These are phyloP conservation scores for Volvox africanus DNA, from an alignment of 139 green algal genomes.

Conservation along the genomic window DNA sequence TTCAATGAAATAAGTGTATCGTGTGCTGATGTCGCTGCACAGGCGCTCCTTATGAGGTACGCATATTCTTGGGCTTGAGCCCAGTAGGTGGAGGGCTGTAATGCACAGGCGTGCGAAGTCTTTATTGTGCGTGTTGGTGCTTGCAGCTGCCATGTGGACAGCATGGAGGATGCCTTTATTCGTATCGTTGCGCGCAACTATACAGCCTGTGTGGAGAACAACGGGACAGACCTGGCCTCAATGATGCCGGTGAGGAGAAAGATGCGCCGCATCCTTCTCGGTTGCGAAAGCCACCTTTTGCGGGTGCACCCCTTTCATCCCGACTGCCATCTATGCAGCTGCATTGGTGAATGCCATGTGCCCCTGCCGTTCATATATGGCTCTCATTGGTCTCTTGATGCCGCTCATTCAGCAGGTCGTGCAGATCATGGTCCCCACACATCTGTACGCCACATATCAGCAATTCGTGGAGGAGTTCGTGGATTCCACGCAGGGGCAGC, in stretches of 20 bases:
- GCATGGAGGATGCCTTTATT: not conserved
- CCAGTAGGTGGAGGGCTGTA: too few species aligned
- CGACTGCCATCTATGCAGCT: too few species aligned
- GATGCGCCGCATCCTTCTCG: not conserved
- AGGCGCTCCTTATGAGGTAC: not conserved
- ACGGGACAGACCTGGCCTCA: not conserved
- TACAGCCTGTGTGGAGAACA: slow-evolving; percentile 8
- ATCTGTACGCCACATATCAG: not conserved
- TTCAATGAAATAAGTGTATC: not conserved
- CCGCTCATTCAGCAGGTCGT: not conserved
- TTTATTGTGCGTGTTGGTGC: not conserved
- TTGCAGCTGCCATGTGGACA: not conserved
- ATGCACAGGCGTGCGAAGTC: too few species aligned
- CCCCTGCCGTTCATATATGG: not conserved
- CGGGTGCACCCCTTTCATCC: not conserved
- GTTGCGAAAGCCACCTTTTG: not conserved
- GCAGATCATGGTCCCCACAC: slow-evolving; percentile 15
- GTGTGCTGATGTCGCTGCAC: slow-evolving; percentile 4
- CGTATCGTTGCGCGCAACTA: not conserved
- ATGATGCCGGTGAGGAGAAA: not conserved
- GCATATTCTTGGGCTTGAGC: not conserved
- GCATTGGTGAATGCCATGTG: not conserved
- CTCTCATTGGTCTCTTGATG: too few species aligned
- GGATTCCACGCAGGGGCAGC: not conserved
- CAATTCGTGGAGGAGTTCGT: not conserved